These are phyloP conservation scores for Microbotryum violaceum DNA, from an alignment of 1,284 basidiomycete species.

Conservation along the genomic window DNA sequence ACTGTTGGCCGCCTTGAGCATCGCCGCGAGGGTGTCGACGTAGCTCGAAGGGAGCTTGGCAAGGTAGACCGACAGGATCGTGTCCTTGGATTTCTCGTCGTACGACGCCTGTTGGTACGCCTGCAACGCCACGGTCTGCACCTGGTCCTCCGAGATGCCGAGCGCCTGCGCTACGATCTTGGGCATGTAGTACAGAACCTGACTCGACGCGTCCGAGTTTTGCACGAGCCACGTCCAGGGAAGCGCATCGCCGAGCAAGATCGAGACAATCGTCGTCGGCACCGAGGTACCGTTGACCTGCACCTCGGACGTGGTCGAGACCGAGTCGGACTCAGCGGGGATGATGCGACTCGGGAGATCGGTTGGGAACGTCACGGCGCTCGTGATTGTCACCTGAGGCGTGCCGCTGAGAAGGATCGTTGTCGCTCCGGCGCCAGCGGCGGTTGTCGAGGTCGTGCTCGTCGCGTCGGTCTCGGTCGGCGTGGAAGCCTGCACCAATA, in stretches of 20 bases:
- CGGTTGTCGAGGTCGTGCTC: slow-evolving; percentile 1
- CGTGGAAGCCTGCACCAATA: slow-evolving; percentile 9
- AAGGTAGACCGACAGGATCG: slow-evolving; percentile 32
- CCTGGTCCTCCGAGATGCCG: slow-evolving; percentile 12
- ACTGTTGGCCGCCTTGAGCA: slow-evolving; percentile 24
- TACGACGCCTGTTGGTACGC: slow-evolving; percentile 29
- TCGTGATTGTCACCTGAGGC: slow-evolving; percentile 28
- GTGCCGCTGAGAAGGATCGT: slow-evolving; percentile 24
- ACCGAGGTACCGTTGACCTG: not conserved
- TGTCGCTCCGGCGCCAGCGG: slow-evolving; percentile 4
- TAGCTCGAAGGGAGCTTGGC: slow-evolving; percentile 22
- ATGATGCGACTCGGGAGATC: slow-evolving; percentile 25
- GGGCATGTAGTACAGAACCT: slow-evolving; percentile 33
- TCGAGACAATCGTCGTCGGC: slow-evolving; percentile 26
- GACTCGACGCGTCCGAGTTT: slow-evolving; percentile 33
- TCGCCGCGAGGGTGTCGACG: slow-evolving; percentile 28
- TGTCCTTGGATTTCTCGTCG: slow-evolving; percentile 7
- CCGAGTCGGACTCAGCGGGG: slow-evolving; percentile 2
- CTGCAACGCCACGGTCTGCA: slow-evolving; percentile 29
- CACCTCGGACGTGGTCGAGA: not conserved
- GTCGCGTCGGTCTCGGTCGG: slow-evolving; percentile 1
- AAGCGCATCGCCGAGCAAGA: slow-evolving; percentile 30
- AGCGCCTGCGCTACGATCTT: slow-evolving; percentile 27
- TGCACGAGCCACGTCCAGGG: slow-evolving; percentile 32
- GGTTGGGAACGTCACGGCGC: slow-evolving; percentile 26